phyloP scores from a whole-genome alignment of 495 filamentous ascomycete species.

The Rusavskia elegans region DNA sequence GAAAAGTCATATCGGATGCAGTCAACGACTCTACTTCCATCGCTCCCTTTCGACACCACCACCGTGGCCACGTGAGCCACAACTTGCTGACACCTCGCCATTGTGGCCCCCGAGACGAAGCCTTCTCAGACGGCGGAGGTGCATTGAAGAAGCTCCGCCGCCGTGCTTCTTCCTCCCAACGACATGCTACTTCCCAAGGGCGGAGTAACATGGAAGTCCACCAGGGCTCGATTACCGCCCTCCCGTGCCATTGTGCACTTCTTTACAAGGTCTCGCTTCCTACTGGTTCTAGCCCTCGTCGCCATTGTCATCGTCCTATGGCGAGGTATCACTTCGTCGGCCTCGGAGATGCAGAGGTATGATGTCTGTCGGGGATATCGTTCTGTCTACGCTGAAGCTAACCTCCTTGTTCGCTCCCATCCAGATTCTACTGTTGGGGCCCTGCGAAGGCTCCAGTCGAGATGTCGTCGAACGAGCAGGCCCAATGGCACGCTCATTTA shows the following conservation, averaged over 20 bases:
- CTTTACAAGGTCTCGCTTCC: slow-evolving; percentile 62
- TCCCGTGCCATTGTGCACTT: slow-evolving; percentile 63
- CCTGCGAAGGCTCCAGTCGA: slow-evolving; percentile 85
- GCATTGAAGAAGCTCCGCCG: background rate
- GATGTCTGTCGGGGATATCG: slow-evolving; percentile 6
- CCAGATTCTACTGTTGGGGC: slow-evolving; percentile 92
- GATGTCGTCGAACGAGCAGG: slow-evolving; percentile 81
- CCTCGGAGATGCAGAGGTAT: slow-evolving; percentile 84
- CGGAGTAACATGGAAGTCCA: slow-evolving; percentile 84
- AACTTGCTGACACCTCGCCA: background rate
- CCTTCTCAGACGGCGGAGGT: background rate
- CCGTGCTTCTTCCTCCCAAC: slow-evolving; percentile 4
- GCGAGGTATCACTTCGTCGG: slow-evolving; percentile 68
- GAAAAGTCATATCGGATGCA: too few relatives aligned
- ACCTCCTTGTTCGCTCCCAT: background rate
- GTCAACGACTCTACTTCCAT: background rate
- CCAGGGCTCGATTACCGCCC: slow-evolving; percentile 66
- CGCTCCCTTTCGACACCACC: background rate
- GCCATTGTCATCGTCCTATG: slow-evolving; percentile 74
- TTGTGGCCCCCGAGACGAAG: background rate
- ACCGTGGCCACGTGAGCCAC: background rate
- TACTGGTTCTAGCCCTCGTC: slow-evolving; percentile 56
- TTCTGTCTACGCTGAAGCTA: too few relatives aligned
- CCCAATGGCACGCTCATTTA: slow-evolving; percentile 72
- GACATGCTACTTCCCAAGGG: slow-evolving; percentile 71